These are phyloP conservation scores for Iberis pinnata DNA, from an alignment of 345 rosid species.

Conservation along the genomic window DNA sequence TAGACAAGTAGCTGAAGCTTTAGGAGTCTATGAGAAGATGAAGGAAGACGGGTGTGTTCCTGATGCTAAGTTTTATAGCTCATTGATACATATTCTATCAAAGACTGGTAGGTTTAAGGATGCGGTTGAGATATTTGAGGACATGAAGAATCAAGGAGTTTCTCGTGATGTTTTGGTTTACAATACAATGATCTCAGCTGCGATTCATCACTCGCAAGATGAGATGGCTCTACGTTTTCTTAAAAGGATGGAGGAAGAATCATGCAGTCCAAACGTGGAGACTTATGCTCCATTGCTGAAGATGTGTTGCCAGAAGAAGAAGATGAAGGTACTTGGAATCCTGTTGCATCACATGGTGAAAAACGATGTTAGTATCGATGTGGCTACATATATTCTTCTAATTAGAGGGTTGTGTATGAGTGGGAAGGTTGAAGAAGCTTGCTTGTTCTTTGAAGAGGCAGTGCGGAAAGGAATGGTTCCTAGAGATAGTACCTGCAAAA, in stretches of 20 bases:
- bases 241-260: constrained; percentile 47
- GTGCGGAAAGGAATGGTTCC: constrained; percentile 63
- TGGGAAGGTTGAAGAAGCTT: constrained; percentile 57
- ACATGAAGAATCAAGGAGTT: constrained; percentile 68
- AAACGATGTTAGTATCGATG: constrained; percentile 55
- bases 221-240: constrained; percentile 59
- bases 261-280: constrained; percentile 49
- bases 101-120: constrained; percentile 65
- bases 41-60: constrained; percentile 55
- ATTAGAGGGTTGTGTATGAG: constrained; percentile 48
- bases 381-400: constrained; percentile 49
- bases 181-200: constrained; percentile 54
- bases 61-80: constrained; percentile 58
- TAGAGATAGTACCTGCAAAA: constrained; percentile 37
- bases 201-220: constrained; percentile 48
- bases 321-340: constrained; percentile 55
- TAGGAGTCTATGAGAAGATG: constrained; percentile 66
- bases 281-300: constrained; percentile 63
- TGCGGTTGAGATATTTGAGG: constrained; percentile 60
- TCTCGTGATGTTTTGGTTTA: constrained; percentile 40
- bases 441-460: constrained; percentile 58
- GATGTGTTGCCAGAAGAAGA: constrained; percentile 64
- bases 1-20: constrained; percentile 52
- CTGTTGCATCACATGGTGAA: constrained; percentile 61
- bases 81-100: constrained; percentile 53